phyloP scores from a whole-genome alignment of 2,329 filamentous ascomycete genomes.

The Lecanicillium sp. region DNA sequence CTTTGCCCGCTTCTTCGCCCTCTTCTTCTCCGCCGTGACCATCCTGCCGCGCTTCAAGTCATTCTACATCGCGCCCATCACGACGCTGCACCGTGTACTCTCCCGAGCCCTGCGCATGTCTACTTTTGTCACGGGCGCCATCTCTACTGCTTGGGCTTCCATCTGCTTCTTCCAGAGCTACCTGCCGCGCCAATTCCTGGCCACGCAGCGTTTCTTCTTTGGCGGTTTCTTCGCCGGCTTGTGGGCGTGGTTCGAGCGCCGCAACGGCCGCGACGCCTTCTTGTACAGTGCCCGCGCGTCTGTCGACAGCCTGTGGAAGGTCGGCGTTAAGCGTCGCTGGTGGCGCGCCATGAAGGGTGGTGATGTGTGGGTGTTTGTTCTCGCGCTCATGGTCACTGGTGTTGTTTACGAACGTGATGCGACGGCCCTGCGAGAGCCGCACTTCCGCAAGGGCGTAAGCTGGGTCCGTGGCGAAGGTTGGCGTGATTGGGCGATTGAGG shows the following conservation, averaged over 20 bases:
- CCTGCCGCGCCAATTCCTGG: constrained; percentile 65
- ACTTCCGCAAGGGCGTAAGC: constrained; percentile 64
- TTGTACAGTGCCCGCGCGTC: constrained; percentile 72
- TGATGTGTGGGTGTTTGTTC: constrained; percentile 76
- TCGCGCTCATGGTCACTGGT: constrained; percentile 70
- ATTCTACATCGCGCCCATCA: constrained; percentile 62
- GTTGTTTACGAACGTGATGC: constrained; percentile 68
- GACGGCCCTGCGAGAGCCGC: constrained; percentile 56
- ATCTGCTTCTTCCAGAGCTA: constrained; percentile 82
- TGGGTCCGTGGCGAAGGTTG: constrained; percentile 71
- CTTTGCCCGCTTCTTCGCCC: constrained; percentile 68
- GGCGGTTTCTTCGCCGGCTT: constrained; percentile 79
- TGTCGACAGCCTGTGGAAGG: constrained; percentile 82
- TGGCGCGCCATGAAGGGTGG: constrained; percentile 78
- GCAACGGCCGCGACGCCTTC: constrained; percentile 60
- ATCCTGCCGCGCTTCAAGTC: constrained; percentile 60
- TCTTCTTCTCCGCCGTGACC: constrained; percentile 61
- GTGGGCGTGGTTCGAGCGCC: constrained; percentile 72
- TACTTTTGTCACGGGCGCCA: constrained; percentile 67
- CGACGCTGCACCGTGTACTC: constrained; percentile 58
- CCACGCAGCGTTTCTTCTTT: constrained; percentile 83
- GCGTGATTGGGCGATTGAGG: constrained; percentile 55
- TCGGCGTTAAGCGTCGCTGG: constrained; percentile 83
- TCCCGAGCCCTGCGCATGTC: constrained; percentile 65
- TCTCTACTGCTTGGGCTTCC: constrained; percentile 80